phyloP scores from a whole-genome alignment of 2,329 filamentous ascomycete genomes.

The Lomentospora prolificans region DNA sequence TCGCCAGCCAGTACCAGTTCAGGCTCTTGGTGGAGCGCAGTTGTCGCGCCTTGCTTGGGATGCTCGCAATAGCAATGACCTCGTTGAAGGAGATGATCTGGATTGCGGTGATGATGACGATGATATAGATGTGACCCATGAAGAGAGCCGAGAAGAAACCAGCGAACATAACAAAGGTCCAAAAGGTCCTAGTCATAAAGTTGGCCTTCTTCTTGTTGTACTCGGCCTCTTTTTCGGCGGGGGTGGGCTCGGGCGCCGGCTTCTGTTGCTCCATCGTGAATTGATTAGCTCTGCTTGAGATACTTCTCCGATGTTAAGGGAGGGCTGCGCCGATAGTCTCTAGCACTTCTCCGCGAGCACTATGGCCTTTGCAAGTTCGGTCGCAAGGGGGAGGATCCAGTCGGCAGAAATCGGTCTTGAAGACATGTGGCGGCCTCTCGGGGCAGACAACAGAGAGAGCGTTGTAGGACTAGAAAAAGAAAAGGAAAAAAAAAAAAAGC shows the following conservation, averaged over 20 bases:
- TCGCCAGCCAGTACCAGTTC: constrained; percentile 99
- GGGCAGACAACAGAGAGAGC: too few relatives aligned
- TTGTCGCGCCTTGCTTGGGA: constrained; percentile 82
- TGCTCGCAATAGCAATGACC: constrained; percentile 94
- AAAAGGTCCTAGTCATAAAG: constrained; percentile 93
- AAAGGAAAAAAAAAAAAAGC: too few relatives aligned
- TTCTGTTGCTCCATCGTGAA: constrained; percentile 1
- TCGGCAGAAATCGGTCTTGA: too few relatives aligned
- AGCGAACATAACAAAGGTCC: constrained; percentile 96
- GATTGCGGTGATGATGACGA: constrained; percentile 81
- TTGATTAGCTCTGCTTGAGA: neutral
- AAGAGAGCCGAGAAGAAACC: constrained; percentile 88
- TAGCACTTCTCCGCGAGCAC: too few relatives aligned
- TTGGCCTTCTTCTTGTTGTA: constrained; percentile 99
- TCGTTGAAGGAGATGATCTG: constrained; percentile 99
- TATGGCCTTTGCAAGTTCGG: too few relatives aligned
- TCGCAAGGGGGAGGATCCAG: too few relatives aligned
- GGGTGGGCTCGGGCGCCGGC: constrained; percentile 15
- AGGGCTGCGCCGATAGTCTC: too few relatives aligned
- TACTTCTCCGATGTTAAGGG: neutral
- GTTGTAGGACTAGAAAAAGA: too few relatives aligned
- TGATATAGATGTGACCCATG: constrained; percentile 95
- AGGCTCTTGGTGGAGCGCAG: constrained; percentile 90
- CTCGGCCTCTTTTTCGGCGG: constrained; percentile 42
- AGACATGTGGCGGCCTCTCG: too few relatives aligned